Evolutionary conservation across 306 rosid genomes (phyloP).

Genomic region (Cucumis melo): DNA sequence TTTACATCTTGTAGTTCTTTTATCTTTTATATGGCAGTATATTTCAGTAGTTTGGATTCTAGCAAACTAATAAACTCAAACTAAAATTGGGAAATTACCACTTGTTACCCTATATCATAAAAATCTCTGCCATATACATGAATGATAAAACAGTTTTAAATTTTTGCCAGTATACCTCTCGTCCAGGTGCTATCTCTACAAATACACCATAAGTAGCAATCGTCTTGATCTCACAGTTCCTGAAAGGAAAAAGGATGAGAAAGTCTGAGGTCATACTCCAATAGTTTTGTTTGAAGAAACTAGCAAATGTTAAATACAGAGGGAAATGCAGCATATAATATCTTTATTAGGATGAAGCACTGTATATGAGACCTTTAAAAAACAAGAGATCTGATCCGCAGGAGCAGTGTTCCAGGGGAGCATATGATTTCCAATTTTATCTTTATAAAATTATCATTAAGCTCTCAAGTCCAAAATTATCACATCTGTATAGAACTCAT

Average conservation of each 20-base stretch:
- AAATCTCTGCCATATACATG: not conserved
- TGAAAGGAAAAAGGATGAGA: conserved; percentile 11
- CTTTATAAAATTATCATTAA: not conserved
- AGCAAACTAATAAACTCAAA: not conserved
- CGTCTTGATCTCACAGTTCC: conserved; percentile 86
- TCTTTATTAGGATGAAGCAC: not conserved
- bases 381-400: not conserved
- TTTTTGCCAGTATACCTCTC: conserved; percentile 46
- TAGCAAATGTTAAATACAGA: not conserved
- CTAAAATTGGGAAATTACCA: not conserved
- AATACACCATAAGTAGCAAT: conserved; percentile 71
- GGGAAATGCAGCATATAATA: not conserved
- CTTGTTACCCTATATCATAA: not conserved
- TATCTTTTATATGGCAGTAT: not conserved
- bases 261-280: conserved; percentile 2
- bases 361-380: not conserved
- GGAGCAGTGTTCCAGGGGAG: not conserved
- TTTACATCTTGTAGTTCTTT: not conserved
- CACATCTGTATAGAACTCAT: not conserved
- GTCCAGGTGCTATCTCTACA: conserved; percentile 92
- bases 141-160: not conserved
- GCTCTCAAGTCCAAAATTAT: not conserved
- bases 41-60: not conserved
- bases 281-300: not conserved
- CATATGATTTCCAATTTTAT: not conserved